Base-by-base conservation (phyloP, 73 alveolate species). In the Urostyla sp. region DNA sequence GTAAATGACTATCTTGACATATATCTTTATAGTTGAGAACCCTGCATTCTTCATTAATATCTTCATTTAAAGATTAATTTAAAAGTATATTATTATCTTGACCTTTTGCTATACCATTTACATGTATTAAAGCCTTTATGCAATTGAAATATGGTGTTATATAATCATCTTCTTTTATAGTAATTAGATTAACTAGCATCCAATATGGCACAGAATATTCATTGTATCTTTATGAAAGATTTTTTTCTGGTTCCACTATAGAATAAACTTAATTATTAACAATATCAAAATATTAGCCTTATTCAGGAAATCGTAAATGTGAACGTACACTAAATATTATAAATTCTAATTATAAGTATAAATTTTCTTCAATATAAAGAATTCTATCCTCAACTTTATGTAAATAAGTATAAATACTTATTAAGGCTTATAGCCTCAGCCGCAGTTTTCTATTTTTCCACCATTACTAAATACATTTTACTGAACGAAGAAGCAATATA, bases 291-390 rank as follows among this genome's bases (percentile, higher is more conserved):
- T 60, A 50, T 1, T 59, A 10, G 46, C 61, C 32, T 40, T 77
- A 38, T 38, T 77, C 89, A 1, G 58, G 57, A 46, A 77, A 77
- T 6, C 53, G 58, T 1, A 63, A 23, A 38, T 63, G 58, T 16
- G 26, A 36, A 27, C 43, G 38, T 18, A 27, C 72, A 24, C 48
- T n/a, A 27, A 31, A 7, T 38, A 46, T 31, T 67, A 38, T 31
- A 3, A 8, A 13, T 4, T 6, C 26, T 0, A 77, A 50, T 7
- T 57, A 27, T 0, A 37, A 50, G 44, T 84, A 84, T 18, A 84
- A 35, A 37, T 44, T 84, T 32, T 84, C 92, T 75, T 84, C 92
- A 4, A 84, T 0, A 49, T 73, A 84, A 28, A 84, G 46, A 20
- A 61, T 53, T 34, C 58, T 44, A 28, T 60, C 59, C 5, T 84